Evolutionary conservation across 495 filamentous ascomycete species (phyloP), one percentile per base, ranked within the genome.

Genomic region (Hapsidospora chrysogenum): DNA sequence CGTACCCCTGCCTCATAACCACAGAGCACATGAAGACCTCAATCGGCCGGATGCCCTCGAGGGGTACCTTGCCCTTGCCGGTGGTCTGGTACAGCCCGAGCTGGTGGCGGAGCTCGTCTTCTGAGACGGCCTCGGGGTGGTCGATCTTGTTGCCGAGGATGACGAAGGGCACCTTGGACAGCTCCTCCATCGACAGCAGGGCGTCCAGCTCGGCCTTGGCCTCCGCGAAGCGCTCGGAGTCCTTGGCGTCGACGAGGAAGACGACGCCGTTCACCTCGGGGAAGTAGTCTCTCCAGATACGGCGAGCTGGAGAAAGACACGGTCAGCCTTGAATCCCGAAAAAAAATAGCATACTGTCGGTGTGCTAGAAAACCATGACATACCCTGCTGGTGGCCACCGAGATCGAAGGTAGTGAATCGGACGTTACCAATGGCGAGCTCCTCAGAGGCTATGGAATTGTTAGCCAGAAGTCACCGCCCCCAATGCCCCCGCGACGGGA

Each of bases 21-120:
- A 95, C 85, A 49, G 80, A 87, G 70, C 86, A 95, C 87, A 95
- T 94, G 62, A 95, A 95, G 33, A 95, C 78, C 71, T 97, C 89
- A 52, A 96, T 89, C 9, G 89, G 85, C 40, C 89, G 68, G 57
- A 94, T 92, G 17, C 81, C 82, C 64, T 97, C 87, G 44, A 94
- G 67, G 38, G 82, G 85, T 37, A 93, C 78, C 70, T 89, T 95
- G 58, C 86, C 87, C 72, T 97, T 96, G 44, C 92, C 89, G 36
- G 89, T 95, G 19, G 86, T 96, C 63, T 95, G 85, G 59, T 85
- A 94, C 50, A 96, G 57, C 37, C 89, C 89, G 33, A 96, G 63
- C 53, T 84, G 78, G 53, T 84, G 73, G 46, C 89, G 70, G 45
- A 95, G 70, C 58, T 95, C 84, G 44, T 96, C 87, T 72, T 97